phyloP scores from a whole-genome alignment of 495 filamentous ascomycete species.

The Hyaloscypha hepaticicola region DNA sequence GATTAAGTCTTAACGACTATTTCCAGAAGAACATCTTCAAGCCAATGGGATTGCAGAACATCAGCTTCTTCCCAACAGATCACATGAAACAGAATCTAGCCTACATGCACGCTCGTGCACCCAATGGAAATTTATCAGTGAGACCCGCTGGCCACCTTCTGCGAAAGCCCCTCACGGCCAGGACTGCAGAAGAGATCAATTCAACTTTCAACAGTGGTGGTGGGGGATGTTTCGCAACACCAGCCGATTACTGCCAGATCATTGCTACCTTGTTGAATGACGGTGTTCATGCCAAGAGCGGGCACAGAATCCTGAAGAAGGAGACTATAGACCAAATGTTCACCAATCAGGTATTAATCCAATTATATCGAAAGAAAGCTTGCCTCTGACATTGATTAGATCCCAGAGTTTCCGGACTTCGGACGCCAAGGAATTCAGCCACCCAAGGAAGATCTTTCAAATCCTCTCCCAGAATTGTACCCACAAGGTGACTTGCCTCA shows the following conservation, averaged over 20 bases:
- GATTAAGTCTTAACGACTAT: constrained; percentile 53
- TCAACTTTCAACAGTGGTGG: constrained; percentile 54
- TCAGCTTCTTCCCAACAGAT: constrained; percentile 52
- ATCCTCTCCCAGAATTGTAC: constrained; percentile 47
- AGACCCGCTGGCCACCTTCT: constrained; percentile 46
- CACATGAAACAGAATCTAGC: constrained; percentile 52
- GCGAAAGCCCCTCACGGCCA: constrained; percentile 42
- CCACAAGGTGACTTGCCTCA: constrained; percentile 51
- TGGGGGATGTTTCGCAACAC: constrained; percentile 53
- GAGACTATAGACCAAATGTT: constrained; percentile 59
- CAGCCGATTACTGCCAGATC: constrained; percentile 52
- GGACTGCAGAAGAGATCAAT: constrained; percentile 36
- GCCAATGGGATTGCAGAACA: constrained; percentile 52
- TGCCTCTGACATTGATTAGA: constrained; percentile 11
- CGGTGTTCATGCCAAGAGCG: constrained; percentile 49
- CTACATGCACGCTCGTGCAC: constrained; percentile 45
- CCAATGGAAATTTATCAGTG: constrained; percentile 39
- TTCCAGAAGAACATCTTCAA: constrained; percentile 55
- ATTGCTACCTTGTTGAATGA: constrained; percentile 50
- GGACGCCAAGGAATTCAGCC: constrained; percentile 42
- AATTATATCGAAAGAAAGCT: neutral
- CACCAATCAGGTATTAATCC: constrained; percentile 49
- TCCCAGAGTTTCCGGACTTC: constrained; percentile 53
- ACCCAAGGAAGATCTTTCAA: constrained; percentile 53
- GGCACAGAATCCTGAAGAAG: constrained; percentile 43